Base-by-base conservation (phyloP, 2,329 filamentous ascomycete species). In the Fusarium devonianum region DNA sequence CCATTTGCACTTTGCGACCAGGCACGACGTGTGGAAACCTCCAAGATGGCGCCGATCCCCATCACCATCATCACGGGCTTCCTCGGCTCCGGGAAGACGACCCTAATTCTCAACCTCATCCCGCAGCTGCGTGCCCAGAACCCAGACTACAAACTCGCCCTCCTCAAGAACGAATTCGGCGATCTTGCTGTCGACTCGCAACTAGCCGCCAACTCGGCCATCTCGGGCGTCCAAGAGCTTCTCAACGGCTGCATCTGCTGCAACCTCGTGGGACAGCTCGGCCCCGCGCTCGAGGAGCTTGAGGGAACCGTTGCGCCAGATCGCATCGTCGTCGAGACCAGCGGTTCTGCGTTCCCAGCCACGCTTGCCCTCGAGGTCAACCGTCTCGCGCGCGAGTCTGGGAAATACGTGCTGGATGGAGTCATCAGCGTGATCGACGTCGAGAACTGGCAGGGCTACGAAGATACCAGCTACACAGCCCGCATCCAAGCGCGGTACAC, bases 181-280 rank as follows among this genome's bases (percentile, higher is more conserved):
- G 92, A 97, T 71, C 75, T 99, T 30, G 92, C 92, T 25, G 82
- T 99, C 69, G 94, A 99, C 78, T 94, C 90, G 2, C 90, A 96
- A 71, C 87, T 99, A 21, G 93, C 94, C 12, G 81, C 88, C 0
- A 88, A 88, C 11, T 84, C 84, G 38, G 86, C 92, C 56, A 92
- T 99, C 62, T 88, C 90, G 1, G 93, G 92, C 45, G 92, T 96
- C 4, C 89, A 89, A 64, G 94, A 99, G 73, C 82, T 99, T 1
- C 86, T 99, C 43, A 96, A 96, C 71, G 94, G 93, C 60, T 97
- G 94, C 75, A 97, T 99, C 73, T 99, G 94, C 82, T 99, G 94
- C 78, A 97, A 97, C 70, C 87, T 97, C 18, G 93, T 99, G 53
- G 94, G 94, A 12, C 90, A 96, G 71, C 84, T 99, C 7, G 84